Evolutionary conservation across 2,329 filamentous ascomycete species (phyloP).

Genomic region (Colletotrichum sp.): DNA sequence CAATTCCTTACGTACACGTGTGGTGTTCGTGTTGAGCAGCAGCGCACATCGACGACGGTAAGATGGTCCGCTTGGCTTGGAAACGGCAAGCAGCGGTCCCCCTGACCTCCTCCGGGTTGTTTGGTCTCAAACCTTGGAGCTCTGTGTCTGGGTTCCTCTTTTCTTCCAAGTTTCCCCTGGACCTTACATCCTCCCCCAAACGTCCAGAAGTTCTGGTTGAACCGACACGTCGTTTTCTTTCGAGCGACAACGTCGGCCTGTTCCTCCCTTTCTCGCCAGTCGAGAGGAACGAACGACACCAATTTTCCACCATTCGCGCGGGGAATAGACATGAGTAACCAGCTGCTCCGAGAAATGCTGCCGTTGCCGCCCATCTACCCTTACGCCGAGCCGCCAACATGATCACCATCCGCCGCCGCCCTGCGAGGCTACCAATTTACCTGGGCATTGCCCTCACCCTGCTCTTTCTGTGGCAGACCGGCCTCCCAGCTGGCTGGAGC

Average conservation of each 20-base stretch:
- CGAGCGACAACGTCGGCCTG: background rate
- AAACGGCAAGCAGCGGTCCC: background rate
- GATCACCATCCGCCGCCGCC: conserved; percentile 22
- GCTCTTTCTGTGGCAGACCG: conserved; percentile 13
- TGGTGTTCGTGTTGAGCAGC: background rate
- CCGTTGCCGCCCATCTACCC: conserved; percentile 1
- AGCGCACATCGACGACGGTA: background rate
- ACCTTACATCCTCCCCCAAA: background rate
- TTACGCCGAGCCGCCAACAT: conserved; percentile 18
- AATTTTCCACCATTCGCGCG: background rate
- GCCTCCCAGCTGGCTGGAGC: conserved; percentile 3
- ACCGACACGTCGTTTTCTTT: background rate
- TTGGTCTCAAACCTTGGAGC: background rate
- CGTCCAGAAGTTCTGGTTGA: background rate
- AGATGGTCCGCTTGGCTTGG: background rate
- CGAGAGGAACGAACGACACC: background rate
- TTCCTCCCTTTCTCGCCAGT: background rate
- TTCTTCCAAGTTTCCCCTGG: background rate
- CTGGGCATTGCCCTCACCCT: conserved; percentile 9
- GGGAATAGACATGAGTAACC: conserved; percentile 11
- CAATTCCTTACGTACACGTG: conserved; percentile 6
- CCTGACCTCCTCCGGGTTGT: background rate
- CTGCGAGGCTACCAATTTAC: conserved; percentile 17
- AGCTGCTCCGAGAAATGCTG: conserved; percentile 17
- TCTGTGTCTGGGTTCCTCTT: background rate